Base-by-base conservation (phyloP, 1,284 basidiomycete genomes). In the Cryptococcus maquisensis region DNA sequence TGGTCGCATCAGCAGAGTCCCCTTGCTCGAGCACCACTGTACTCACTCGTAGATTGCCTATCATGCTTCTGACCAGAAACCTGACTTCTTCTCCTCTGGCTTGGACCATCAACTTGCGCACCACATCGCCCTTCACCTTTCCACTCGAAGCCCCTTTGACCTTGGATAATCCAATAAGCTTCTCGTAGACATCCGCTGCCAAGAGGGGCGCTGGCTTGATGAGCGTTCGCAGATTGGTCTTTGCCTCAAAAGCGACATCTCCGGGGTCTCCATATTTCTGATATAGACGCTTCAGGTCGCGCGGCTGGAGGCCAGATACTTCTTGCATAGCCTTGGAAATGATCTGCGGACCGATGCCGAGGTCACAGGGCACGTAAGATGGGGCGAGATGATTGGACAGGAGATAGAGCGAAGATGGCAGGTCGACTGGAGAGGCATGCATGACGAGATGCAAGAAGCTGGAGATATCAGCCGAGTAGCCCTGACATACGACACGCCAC, bases 81-180 rank as follows among this genome's bases (percentile, higher is more conserved):
- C 92, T 82, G 20, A 83, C 82, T 76, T 97, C 91, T 71, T 96
- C 93, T 12, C 91, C 93, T 53, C 82, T 83, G 0, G 90, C 86
- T 7, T 90, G 82, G 2, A 96, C 84, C 24, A 96, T 81, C 37
- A 96, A 80, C 66, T 84, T 86, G 63, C 91, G 86, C 2, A 93
- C 86, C 26, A 90, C 81, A 42, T 84, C 83, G 47, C 88, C 86
- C 71, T 92, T 94, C 57, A 83, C 79, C 63, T 83, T 86, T 3
- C 83, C 80, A 47, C 89, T 85, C 13, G 90, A 88, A 61, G 81
- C 78, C 0, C 91, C 91, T 68, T 84, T 87, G 35, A 84, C 79
- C 26, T 73, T 68, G 2, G 86, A 81, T 37, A 91, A 84, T 60
- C 81, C 82, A 49, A 88, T 69, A 48, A 91, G 69, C 0, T 84